These are phyloP conservation scores for Erythrobasidium hasegawianum DNA, from an alignment of 1,284 basidiomycete genomes.

Conservation along the genomic window DNA sequence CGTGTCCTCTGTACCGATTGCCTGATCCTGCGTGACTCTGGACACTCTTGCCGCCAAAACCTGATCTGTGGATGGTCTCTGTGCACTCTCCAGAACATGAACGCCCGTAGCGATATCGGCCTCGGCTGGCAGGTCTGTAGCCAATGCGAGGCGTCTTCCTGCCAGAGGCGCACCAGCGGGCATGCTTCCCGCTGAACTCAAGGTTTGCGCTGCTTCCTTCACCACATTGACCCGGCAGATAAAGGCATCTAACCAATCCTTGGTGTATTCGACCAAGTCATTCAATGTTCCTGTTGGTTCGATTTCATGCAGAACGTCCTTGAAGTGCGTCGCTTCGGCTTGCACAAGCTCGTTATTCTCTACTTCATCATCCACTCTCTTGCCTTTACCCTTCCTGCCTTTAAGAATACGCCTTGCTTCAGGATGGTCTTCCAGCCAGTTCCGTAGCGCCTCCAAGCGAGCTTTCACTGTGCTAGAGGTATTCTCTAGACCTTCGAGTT, in stretches of 20 bases:
- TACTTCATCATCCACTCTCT: slow-evolving; percentile 2
- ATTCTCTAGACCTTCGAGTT: not conserved
- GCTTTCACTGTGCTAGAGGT: not conserved
- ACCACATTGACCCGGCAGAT: not conserved
- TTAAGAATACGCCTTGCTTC: not conserved
- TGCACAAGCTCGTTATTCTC: not conserved
- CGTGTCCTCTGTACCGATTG: not conserved
- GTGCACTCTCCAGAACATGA: too few species aligned
- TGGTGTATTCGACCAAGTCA: slow-evolving; percentile 9
- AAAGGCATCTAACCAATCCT: slow-evolving; percentile 20
- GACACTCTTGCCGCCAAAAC: too few species aligned
- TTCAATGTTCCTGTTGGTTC: slow-evolving; percentile 7
- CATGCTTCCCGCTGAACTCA: too few species aligned
- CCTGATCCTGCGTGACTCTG: too few species aligned
- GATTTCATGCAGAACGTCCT: slow-evolving; percentile 16
- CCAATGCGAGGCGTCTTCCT: too few species aligned
- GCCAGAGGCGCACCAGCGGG: too few species aligned
- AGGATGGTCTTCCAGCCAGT: slow-evolving; percentile 25
- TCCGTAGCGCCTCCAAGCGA: not conserved
- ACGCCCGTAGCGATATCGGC: too few species aligned
- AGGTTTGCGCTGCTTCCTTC: not conserved
- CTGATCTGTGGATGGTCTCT: too few species aligned
- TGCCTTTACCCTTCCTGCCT: slow-evolving; percentile 25
- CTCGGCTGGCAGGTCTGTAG: too few species aligned
- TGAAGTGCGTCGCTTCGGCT: slow-evolving; percentile 17